Conservation (phyloP, 345 rosid genomes). For the Salix koriyanagi region DNA sequence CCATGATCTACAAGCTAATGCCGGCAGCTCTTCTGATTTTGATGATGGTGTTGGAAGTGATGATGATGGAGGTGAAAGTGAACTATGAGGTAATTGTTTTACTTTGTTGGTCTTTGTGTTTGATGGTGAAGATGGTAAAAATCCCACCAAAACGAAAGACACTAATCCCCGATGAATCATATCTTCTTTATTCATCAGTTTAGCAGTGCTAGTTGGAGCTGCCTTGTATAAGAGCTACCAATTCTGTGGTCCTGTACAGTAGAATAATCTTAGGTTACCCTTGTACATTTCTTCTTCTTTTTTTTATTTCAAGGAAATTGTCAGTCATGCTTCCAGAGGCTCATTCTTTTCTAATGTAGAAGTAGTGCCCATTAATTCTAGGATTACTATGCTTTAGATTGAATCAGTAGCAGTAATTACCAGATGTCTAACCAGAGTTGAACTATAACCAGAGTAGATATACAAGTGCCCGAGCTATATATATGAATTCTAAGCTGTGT, state of each 20-base stretch:
- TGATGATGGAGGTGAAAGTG: not conserved
- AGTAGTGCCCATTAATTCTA: not conserved
- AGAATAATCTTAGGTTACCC: not conserved
- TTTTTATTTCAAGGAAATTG: not conserved
- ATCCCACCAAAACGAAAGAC: not conserved
- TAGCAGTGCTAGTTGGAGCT: not conserved
- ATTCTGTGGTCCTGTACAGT: not conserved
- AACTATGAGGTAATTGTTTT: not conserved
- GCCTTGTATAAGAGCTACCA: not conserved
- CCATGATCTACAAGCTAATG: constrained; percentile 32
- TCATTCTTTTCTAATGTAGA: not conserved
- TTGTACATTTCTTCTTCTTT: not conserved
- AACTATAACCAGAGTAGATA: not conserved
- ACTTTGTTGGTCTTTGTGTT: not conserved
- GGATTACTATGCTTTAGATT: not conserved
- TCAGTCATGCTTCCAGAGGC: not conserved
- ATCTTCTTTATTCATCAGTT: not conserved
- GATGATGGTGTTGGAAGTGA: constrained; percentile 10
- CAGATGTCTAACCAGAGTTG: not conserved
- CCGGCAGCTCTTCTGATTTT: constrained; percentile 34
- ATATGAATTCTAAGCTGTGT: not conserved
- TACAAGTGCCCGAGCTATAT: too few species aligned
- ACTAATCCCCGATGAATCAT: not conserved
- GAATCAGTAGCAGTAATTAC: not conserved
- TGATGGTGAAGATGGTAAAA: not conserved